phyloP scores from a whole-genome alignment of 169 alveolate species.

The Cryptosporidium sp. region DNA sequence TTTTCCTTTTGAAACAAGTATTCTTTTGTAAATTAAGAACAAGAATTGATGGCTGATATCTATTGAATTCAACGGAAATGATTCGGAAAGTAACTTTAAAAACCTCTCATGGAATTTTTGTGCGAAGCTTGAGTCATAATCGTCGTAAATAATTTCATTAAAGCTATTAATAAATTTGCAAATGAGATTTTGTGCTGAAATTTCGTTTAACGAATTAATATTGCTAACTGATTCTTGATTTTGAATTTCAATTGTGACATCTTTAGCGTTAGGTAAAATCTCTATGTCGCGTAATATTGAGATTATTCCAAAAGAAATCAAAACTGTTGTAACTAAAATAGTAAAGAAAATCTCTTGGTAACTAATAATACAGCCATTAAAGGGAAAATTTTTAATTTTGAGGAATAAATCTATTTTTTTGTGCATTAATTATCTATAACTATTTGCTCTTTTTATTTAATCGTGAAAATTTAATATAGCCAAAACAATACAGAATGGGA shows the following conservation, averaged over 20 bases:
- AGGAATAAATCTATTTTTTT: not conserved
- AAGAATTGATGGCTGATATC: constrained; percentile 36
- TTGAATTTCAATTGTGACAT: not conserved
- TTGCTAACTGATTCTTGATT: not conserved
- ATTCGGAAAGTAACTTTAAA: not conserved
- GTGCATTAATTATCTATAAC: not conserved
- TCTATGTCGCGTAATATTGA: not conserved
- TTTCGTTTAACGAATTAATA: not conserved
- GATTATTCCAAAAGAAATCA: not conserved
- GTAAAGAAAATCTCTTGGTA: not conserved
- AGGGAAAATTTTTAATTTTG: not conserved
- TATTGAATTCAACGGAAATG: constrained; percentile 14
- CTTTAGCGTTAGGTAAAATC: not conserved
- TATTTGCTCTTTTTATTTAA: not conserved
- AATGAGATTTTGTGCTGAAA: not conserved
- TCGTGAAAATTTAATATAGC: not conserved
- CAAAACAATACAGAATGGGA: not conserved
- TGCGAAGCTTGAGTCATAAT: not conserved
- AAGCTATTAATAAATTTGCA: not conserved
- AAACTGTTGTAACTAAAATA: not conserved
- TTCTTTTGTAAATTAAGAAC: constrained; percentile 1
- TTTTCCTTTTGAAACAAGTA: not conserved
- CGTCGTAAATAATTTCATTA: not conserved
- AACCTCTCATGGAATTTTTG: not conserved
- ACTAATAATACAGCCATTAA: not conserved